Conservation (phyloP, 257 asterid species). For the Gardenia jasminoides region DNA sequence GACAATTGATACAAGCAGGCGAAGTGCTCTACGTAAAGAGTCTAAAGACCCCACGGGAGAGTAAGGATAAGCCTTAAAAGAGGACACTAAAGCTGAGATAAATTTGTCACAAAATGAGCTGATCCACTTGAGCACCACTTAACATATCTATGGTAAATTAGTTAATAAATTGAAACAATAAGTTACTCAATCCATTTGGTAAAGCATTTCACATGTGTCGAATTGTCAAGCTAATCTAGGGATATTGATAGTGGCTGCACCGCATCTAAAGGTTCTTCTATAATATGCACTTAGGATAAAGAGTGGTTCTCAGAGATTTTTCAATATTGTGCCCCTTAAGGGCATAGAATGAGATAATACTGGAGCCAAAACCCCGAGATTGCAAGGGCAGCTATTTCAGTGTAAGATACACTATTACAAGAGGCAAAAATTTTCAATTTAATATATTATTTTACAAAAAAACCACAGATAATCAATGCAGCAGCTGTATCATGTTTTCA, state of each 20-base stretch:
- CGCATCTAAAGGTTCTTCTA: no score
- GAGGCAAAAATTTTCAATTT: no score
- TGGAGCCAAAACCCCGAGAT: no score
- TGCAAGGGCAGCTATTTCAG: no score
- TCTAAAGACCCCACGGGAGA: not conserved
- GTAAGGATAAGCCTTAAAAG: not conserved
- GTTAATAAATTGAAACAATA: not conserved
- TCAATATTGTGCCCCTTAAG: no score
- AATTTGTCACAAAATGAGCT: not conserved
- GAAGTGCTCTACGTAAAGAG: slow-evolving; percentile 2
- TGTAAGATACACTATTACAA: no score
- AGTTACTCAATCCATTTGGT: not conserved
- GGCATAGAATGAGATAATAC: no score
- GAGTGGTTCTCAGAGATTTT: no score
- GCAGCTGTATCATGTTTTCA: no score
- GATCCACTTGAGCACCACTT: not conserved
- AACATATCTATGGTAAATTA: not conserved
- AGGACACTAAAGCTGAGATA: not conserved
- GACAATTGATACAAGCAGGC: slow-evolving; percentile 16
- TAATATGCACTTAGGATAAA: no score
- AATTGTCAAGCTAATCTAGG: not conserved
- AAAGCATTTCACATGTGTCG: not conserved
- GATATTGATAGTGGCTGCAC: not conserved
- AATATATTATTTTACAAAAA: no score
- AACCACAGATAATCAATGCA: no score